Base-by-base conservation (phyloP, 2,329 filamentous ascomycete species). In the Sclerotiophoma versabilis region DNA sequence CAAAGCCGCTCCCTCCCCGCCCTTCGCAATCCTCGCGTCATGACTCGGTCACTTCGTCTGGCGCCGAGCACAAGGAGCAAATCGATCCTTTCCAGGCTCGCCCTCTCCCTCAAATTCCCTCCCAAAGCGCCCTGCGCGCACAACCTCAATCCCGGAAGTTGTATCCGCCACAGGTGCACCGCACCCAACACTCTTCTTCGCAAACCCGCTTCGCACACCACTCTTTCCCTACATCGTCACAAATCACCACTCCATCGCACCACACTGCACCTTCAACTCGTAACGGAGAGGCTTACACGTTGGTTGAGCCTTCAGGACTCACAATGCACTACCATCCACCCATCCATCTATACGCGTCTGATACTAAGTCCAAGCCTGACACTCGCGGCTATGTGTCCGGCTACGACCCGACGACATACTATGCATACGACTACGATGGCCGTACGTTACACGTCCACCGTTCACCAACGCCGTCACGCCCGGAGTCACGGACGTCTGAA, bases 351-450 rank as follows among this genome's bases (percentile, higher is more conserved):
- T n/a, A 32, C 29, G 4, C n/a, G n/a, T n/a, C n/a, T n/a, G n/a
- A n/a, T n/a, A n/a, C n/a, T n/a, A n/a, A n/a, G n/a, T n/a, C n/a
- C n/a, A n/a, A n/a, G n/a, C n/a, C n/a, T n/a, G n/a, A n/a, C n/a
- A n/a, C 26, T 12, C 32, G 32, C 4, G 32, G 15, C 23, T 32
- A 32, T 4, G 25, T 15, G 15, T 27, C 27, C 19, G 65, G 63
- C 20, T 49, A 53, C 45, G 62, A 67, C 27, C 29, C 46, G 2
- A 14, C 27, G 8, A 60, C 56, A 11, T n/a, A 20, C 1, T 59
- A 58, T 15, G 2, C 26, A 2, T 66, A 63, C 37, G 57, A 55
- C 30, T 67, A 66, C 49, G 50, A 68, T 44, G 64, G 65, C 2
- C 42, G 41, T 4, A 44, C 56, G 0, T 32, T 64, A 15, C 64